These are phyloP conservation scores for Filosporella fistucella DNA, from an alignment of 495 filamentous ascomycete species.

Conservation along the genomic window DNA sequence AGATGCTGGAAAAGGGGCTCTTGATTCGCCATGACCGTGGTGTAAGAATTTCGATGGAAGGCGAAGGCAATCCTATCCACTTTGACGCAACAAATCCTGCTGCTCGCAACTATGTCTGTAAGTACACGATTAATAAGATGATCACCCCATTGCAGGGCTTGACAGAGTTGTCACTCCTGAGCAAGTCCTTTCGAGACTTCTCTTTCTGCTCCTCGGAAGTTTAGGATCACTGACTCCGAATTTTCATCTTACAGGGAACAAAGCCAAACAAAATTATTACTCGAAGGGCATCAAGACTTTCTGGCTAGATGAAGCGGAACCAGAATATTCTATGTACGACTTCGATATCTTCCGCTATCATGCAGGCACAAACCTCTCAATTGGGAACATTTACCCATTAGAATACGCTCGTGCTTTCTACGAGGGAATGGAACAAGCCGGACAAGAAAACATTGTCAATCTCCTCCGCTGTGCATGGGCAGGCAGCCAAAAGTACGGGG, in stretches of 20 bases:
- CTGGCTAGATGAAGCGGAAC: slow-evolving; percentile 61
- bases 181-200: too few relatives aligned
- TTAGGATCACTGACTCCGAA: too few relatives aligned
- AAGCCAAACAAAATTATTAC: slow-evolving; percentile 50
- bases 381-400: slow-evolving; percentile 52
- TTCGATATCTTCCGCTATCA: slow-evolving; percentile 56
- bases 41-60: slow-evolving; percentile 44
- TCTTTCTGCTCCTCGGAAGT: too few relatives aligned
- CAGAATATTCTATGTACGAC: slow-evolving; percentile 53
- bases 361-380: slow-evolving; percentile 42
- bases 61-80: slow-evolving; percentile 46
- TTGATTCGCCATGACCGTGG: slow-evolving; percentile 51
- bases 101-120: slow-evolving; percentile 49
- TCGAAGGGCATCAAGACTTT: slow-evolving; percentile 51
- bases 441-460: slow-evolving; percentile 48
- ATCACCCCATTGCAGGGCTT: too few relatives aligned
- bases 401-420: slow-evolving; percentile 52
- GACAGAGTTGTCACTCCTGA: too few relatives aligned
- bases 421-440: slow-evolving; percentile 43
- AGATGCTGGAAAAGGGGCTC: slow-evolving; percentile 49
- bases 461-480: slow-evolving; percentile 57
- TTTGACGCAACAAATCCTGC: slow-evolving; percentile 52
- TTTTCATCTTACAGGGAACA: too few relatives aligned
- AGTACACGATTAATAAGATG: too few relatives aligned
- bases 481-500: slow-evolving; percentile 54